These are phyloP conservation scores for Cymbidium sinense DNA, from an alignment of 106 monocot genomes.

Conservation along the genomic window DNA sequence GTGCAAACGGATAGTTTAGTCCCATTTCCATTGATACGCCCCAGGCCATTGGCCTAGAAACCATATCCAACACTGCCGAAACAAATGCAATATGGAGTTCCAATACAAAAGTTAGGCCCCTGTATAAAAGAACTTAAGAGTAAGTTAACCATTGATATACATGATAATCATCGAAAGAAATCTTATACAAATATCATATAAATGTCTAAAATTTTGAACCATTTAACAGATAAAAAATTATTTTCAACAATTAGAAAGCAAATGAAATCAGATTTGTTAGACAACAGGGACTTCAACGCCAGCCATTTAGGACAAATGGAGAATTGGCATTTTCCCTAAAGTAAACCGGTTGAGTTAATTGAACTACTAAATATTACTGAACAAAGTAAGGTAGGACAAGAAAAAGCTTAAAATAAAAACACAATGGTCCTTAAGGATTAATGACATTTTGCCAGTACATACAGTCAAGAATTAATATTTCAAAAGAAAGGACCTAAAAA, in stretches of 20 bases:
- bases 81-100: conserved; percentile 57
- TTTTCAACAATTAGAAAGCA: background rate
- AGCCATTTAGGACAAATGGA: too few relatives aligned
- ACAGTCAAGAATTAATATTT: background rate
- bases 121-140: conserved; percentile 19
- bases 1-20: conserved; percentile 39
- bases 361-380: too few relatives aligned
- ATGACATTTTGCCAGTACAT: too few relatives aligned
- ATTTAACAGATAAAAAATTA: background rate
- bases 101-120: conserved; percentile 50
- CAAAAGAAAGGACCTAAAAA: background rate
- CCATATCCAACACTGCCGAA: conserved; percentile 51
- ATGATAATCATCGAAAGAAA: background rate
- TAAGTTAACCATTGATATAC: background rate
- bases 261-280: too few relatives aligned
- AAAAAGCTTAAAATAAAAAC: background rate
- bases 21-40: conserved; percentile 55
- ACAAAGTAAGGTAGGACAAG: too few relatives aligned
- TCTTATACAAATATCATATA: background rate
- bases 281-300: background rate
- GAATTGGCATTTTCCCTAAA: too few relatives aligned
- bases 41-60: conserved; percentile 80
- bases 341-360: too few relatives aligned
- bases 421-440: background rate
- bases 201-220: background rate